These are phyloP conservation scores for Teunomyces tritomae DNA, from an alignment of 805 yeast genomes.

Conservation along the genomic window DNA sequence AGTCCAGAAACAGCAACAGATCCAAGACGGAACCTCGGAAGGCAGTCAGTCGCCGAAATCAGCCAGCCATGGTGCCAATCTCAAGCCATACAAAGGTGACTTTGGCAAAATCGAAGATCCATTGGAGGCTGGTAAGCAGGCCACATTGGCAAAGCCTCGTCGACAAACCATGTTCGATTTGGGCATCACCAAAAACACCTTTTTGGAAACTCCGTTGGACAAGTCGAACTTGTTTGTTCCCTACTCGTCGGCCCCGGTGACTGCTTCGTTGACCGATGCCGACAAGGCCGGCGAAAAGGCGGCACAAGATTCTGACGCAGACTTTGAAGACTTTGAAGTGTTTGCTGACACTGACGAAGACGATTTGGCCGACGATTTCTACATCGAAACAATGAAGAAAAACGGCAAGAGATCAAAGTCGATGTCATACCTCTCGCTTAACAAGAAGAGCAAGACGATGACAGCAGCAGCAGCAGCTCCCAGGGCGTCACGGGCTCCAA, in stretches of 20 bases:
- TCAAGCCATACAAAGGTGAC: constrained; percentile 5
- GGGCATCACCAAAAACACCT: constrained; percentile 43
- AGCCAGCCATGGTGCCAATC: constrained; percentile 7
- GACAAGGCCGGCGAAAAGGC: constrained; percentile 5
- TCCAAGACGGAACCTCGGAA: neutral
- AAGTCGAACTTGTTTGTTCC: constrained; percentile 56
- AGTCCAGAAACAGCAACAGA: constrained; percentile 34
- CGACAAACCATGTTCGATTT: constrained; percentile 54
- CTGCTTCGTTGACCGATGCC: constrained; percentile 53
- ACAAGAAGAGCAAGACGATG: constrained; percentile 49
- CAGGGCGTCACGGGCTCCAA: constrained; percentile 61
- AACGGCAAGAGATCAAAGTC: constrained; percentile 62
- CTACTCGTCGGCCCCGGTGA: constrained; percentile 73
- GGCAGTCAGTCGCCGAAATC: constrained; percentile 9
- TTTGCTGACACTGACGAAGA: constrained; percentile 39
- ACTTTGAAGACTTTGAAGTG: constrained; percentile 49
- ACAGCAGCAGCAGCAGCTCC: constrained; percentile 88
- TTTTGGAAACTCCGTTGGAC: constrained; percentile 41
- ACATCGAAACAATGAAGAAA: constrained; percentile 41
- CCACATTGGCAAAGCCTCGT: constrained; percentile 38
- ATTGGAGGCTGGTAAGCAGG: constrained; percentile 35
- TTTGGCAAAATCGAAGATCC: constrained; percentile 19
- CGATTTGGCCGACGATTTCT: constrained; percentile 25
- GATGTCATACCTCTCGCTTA: constrained; percentile 50
- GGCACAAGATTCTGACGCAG: constrained; percentile 38